Percentiles rank a stretch among this genome's conserved stretches.
Evolutionary conservation across 352 stramenopile genomes (phyloP).

Genomic region (Paralagenidium karlingii): DNA sequence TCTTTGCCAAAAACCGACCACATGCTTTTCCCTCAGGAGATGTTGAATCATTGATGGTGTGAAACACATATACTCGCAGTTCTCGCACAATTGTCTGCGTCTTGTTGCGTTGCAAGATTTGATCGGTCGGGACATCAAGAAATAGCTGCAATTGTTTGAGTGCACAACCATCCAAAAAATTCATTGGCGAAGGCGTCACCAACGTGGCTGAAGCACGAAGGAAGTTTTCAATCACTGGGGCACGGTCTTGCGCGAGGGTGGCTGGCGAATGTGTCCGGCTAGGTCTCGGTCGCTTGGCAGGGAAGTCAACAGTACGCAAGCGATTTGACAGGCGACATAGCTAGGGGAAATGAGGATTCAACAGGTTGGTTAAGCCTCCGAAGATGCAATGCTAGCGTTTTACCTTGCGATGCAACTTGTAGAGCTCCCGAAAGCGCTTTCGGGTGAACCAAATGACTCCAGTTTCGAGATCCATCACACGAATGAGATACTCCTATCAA

Average conservation of each 20-base stretch:
- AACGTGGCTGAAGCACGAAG: slow-evolving; percentile 51
- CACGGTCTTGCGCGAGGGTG: slow-evolving; percentile 55
- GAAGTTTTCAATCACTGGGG: slow-evolving; percentile 67
- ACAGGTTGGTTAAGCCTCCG: too few relatives aligned
- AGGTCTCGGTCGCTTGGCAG: slow-evolving; percentile 39
- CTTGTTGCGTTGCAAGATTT: slow-evolving; percentile 56
- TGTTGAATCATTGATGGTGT: slow-evolving; percentile 63
- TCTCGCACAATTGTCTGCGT: slow-evolving; percentile 68
- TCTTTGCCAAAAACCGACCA: slow-evolving; percentile 54
- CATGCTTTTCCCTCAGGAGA: slow-evolving; percentile 73
- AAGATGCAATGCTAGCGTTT: slow-evolving; percentile 1
- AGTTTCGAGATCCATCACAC: slow-evolving; percentile 75
- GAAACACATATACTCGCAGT: slow-evolving; percentile 67
- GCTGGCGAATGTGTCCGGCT: slow-evolving; percentile 32
- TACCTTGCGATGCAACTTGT: slow-evolving; percentile 77
- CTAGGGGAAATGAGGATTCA: slow-evolving; percentile 10
- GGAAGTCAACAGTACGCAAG: slow-evolving; percentile 58
- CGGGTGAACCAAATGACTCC: slow-evolving; percentile 75
- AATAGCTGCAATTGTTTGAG: slow-evolving; percentile 77
- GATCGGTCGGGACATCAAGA: slow-evolving; percentile 56
- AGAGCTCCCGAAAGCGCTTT: slow-evolving; percentile 69
- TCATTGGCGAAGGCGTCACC: slow-evolving; percentile 63
- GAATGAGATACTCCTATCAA: slow-evolving; percentile 70
- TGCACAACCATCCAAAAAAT: slow-evolving; percentile 52
- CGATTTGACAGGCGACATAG: slow-evolving; percentile 52